Evolutionary conservation across 2,329 filamentous ascomycete genomes (phyloP), one percentile per base, ranked within the genome.

Genomic region (Coniochaeta prunicola): DNA sequence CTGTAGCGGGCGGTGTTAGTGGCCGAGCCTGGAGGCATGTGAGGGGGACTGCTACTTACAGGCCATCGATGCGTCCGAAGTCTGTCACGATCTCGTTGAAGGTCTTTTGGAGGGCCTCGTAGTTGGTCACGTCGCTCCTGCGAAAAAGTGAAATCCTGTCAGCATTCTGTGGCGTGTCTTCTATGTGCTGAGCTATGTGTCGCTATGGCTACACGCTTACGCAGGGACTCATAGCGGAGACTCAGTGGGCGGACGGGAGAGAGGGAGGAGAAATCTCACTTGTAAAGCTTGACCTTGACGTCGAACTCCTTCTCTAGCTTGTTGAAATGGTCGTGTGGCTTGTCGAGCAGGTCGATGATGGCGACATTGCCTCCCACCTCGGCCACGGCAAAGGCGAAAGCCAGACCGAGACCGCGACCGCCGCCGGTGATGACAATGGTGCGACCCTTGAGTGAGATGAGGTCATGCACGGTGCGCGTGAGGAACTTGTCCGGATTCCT

Each of bases 1-100:
- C 67, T 68, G 28, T 21, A n/a, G n/a, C n/a, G n/a, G n/a, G n/a
- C n/a, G n/a, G n/a, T n/a, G n/a, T n/a, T n/a, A n/a, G n/a, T n/a
- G n/a, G n/a, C n/a, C n/a, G n/a, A n/a, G n/a, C 31, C 31, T 6
- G 31, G 12, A 33, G 31, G 6, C 31, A 33, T 33, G 31, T 12
- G 12, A 33, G 31, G 19, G 54, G 31, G 48, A 58, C 28, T 19
- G 36, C 24, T 13, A 57, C 60, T 56, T 59, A 65, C 59, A 60
- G 53, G 33, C 65, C 65, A 58, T 67, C 63, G 17, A 67, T 66
- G 4, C 60, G 26, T 12, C 65, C 64, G 36, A 66, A 64, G 40
- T 64, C 59, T 12, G 58, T 40, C 19, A 63, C 57, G 40, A 65
- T 64, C 26, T 60, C 57, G 54, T 61, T 59, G 57, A 67, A 66